Evolutionary conservation across 169 alveolate genomes (phyloP).

Genomic region (Plasmodium malariae): DNA sequence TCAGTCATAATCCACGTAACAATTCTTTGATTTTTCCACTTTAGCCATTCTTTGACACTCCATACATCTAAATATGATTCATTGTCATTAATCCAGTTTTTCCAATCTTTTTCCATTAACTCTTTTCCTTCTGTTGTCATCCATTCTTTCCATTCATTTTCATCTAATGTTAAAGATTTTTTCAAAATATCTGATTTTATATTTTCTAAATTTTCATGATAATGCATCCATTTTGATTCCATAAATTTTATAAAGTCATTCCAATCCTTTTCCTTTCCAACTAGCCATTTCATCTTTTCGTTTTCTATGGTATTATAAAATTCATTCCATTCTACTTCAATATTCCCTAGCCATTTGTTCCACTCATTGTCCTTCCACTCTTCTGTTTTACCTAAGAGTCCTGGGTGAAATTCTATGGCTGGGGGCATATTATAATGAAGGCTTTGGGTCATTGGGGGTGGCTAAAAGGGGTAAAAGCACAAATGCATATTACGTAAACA

Average conservation of each 20-base stretch:
- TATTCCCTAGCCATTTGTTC: not conserved
- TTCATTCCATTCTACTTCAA: conserved; percentile 12
- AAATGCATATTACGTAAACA: too few relatives aligned
- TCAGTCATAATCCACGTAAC: conserved; percentile 11
- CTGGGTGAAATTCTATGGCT: conserved; percentile 7
- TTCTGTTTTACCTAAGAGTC: not conserved
- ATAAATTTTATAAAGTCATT: conserved; percentile 8
- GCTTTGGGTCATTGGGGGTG: not conserved
- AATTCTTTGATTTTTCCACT: conserved; percentile 23
- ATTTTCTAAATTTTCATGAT: not conserved
- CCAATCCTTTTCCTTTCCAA: conserved; percentile 25
- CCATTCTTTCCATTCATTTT: conserved; percentile 33
- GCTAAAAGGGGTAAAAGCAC: not conserved
- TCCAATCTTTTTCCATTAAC: conserved; percentile 22
- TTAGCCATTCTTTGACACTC: conserved; percentile 27
- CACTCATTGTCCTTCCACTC: conserved; percentile 41
- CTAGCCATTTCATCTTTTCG: conserved; percentile 10
- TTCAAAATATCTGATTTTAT: conserved; percentile 24
- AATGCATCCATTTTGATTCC: conserved; percentile 32
- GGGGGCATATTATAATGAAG: not conserved
- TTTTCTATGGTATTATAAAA: conserved; percentile 2
- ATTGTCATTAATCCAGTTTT: conserved; percentile 8
- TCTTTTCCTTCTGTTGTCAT: conserved; percentile 42
- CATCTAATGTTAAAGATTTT: conserved; percentile 20
- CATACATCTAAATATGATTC: conserved; percentile 39